These are phyloP conservation scores for Venturiaceae sp. DNA, from an alignment of 2,329 filamentous ascomycete genomes.

Conservation along the genomic window DNA sequence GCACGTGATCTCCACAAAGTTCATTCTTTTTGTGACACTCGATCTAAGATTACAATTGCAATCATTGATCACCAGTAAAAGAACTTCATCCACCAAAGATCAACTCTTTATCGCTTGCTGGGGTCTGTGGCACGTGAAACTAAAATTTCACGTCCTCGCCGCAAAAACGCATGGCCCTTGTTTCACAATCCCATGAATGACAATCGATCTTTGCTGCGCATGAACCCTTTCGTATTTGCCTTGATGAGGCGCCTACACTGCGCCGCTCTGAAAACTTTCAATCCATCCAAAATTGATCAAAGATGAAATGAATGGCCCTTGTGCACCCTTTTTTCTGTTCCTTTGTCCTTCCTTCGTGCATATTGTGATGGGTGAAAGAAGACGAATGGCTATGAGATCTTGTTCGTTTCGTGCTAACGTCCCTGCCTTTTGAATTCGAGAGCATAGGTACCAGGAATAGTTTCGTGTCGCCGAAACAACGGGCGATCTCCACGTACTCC, in stretches of 20 bases:
- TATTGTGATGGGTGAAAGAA: background rate
- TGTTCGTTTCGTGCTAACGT: background rate
- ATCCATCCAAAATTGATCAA: background rate
- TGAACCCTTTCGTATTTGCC: background rate
- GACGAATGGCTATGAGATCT: background rate
- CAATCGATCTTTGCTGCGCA: background rate
- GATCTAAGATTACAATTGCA: no score
- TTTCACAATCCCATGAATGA: background rate
- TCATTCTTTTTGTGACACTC: no score
- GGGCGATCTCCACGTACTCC: no score
- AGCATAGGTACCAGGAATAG: no score
- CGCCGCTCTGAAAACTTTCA: background rate
- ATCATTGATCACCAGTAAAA: no score
- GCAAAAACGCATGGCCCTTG: no score
- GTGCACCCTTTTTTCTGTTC: background rate
- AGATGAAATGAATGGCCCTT: background rate
- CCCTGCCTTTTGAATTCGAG: background rate
- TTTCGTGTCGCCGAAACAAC: no score
- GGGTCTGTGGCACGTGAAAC: no score
- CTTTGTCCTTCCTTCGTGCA: background rate
- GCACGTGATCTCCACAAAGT: no score
- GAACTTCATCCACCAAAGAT: no score
- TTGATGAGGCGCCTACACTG: background rate
- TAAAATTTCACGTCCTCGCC: no score
- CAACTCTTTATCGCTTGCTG: no score